Percentiles rank a stretch among this genome's conserved stretches.
phyloP scores from a whole-genome alignment of 108 stramenopile species.

The Nitzschia palea region DNA sequence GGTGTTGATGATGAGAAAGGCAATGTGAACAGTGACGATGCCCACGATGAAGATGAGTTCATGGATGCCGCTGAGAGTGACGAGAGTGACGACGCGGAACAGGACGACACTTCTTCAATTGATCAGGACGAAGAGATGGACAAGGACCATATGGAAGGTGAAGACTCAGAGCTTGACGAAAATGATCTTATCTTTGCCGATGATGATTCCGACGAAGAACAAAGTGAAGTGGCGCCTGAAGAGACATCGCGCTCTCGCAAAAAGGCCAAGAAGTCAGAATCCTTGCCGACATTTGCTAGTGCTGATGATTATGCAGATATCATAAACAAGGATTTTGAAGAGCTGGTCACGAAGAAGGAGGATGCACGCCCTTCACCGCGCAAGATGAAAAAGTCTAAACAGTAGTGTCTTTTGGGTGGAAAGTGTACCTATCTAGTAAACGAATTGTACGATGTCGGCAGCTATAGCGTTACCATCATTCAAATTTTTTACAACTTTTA shows the following conservation, averaged over 20 bases:
- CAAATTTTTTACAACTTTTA: background rate
- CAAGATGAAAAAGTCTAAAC: no score
- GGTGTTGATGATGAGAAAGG: conserved; percentile 49
- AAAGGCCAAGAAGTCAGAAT: conserved; percentile 25
- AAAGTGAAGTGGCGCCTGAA: conserved; percentile 38
- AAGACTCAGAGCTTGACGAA: conserved; percentile 16
- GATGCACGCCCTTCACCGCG: no score
- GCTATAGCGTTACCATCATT: no score
- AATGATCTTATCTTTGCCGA: conserved; percentile 21
- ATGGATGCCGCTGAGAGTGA: conserved; percentile 57
- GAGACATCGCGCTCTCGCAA: background rate
- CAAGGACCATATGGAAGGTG: conserved; percentile 17
- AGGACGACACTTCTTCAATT: conserved; percentile 19
- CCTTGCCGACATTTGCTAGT: conserved; percentile 48
- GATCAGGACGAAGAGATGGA: conserved; percentile 8
- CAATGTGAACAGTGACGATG: conserved; percentile 19
- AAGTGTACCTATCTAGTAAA: no score
- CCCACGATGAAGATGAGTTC: conserved; percentile 51
- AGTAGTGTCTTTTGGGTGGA: no score
- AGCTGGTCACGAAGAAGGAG: background rate
- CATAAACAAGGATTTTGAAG: conserved; percentile 36
- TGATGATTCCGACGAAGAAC: conserved; percentile 36
- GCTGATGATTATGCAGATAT: conserved; percentile 68
- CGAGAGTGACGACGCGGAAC: conserved; percentile 2
- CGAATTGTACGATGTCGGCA: no score